Conservation (phyloP, 768 basidiomycete species). For the Piloderma croceum region DNA sequence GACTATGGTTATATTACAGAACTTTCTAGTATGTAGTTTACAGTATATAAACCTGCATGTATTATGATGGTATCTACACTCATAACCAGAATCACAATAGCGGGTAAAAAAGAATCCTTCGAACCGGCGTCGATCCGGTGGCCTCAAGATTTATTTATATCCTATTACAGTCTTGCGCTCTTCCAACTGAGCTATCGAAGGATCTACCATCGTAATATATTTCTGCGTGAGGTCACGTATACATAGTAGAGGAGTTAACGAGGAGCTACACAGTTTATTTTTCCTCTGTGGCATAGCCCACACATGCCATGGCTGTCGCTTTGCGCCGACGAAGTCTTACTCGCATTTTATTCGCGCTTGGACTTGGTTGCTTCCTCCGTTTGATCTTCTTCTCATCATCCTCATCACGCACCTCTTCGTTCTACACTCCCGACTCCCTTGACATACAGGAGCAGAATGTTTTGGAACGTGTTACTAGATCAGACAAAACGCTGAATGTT, state of each 20-base stretch:
- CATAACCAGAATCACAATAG: neutral
- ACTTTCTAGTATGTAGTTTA: too few species aligned
- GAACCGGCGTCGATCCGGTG: constrained; percentile 32
- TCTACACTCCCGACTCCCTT: constrained; percentile 18
- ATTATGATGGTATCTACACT: too few species aligned
- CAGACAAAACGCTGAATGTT: constrained; percentile 81
- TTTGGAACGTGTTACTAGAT: constrained; percentile 55
- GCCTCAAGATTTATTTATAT: constrained; percentile 33
- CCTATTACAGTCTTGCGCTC: constrained; percentile 44
- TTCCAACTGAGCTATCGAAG: constrained; percentile 40
- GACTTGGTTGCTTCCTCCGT: neutral
- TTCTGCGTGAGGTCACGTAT: neutral
- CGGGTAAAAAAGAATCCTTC: neutral
- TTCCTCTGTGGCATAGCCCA: neutral
- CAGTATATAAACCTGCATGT: too few species aligned
- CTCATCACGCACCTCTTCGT: constrained; percentile 11
- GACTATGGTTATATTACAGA: too few species aligned
- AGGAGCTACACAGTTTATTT: neutral
- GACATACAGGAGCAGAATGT: constrained; percentile 57
- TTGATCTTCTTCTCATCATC: constrained; percentile 13
- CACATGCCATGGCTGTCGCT: neutral
- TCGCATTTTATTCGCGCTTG: neutral
- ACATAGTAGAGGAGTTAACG: neutral
- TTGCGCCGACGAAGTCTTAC: neutral
- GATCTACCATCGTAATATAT: neutral